A percentile compares a stretch with the other conserved stretches of the same genome.
phyloP scores from a whole-genome alignment of 139 green algal genomes.

The Desmodesmus armatus region DNA sequence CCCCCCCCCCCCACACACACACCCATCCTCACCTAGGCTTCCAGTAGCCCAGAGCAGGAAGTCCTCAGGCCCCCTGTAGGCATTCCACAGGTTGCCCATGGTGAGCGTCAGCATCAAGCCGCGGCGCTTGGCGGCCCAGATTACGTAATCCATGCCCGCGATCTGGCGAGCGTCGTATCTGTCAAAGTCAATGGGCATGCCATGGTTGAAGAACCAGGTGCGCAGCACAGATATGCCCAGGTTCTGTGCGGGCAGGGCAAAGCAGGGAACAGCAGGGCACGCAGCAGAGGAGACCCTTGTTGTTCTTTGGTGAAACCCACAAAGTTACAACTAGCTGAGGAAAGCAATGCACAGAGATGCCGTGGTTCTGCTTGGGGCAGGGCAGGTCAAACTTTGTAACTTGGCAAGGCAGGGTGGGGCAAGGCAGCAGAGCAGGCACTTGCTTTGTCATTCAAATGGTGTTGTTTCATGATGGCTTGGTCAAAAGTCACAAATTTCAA shows the following conservation, averaged over 20 bases:
- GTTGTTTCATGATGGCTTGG: no score
- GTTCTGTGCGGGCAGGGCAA: slow-evolving; percentile 15
- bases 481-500: no score
- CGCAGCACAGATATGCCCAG: slow-evolving; percentile 52
- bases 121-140: slow-evolving; percentile 54
- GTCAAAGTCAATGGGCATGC: slow-evolving; percentile 10
- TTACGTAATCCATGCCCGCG: slow-evolving; percentile 60
- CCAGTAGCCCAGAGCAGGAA: slow-evolving; percentile 47
- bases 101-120: slow-evolving; percentile 57
- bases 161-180: slow-evolving; percentile 64
- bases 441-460: no score
- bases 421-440: no score
- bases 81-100: slow-evolving; percentile 63
- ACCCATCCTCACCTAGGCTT: slow-evolving; percentile 6
- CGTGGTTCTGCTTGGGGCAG: no score
- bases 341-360: no score
- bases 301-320: background rate
- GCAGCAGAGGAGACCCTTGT: background rate
- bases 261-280: no score
- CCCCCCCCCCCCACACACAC: background rate
- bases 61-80: slow-evolving; percentile 54
- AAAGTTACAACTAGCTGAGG: no score
- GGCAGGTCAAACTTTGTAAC: no score
- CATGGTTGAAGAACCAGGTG: slow-evolving; percentile 55
- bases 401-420: no score